Percentiles rank a stretch among this genome's conserved stretches.
Conservation (phyloP, 148 eudicot genomes). For the Nepenthes mirabilis region DNA sequence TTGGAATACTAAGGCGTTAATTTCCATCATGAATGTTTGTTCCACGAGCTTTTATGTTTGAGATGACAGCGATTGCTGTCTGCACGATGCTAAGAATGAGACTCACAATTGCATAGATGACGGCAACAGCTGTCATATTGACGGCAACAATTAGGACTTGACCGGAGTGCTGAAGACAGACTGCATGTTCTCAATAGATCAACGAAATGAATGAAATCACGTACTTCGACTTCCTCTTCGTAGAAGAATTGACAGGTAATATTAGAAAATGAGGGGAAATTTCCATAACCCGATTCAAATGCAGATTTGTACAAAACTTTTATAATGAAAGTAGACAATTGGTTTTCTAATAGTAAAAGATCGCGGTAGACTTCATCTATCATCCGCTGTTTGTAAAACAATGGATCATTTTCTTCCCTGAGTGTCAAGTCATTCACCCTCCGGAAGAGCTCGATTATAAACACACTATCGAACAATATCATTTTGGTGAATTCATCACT, state of each 20-base stretch:
- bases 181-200: background rate
- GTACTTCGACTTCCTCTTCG: no score
- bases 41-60: no score
- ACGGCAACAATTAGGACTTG: background rate
- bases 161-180: background rate
- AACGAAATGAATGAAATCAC: no score
- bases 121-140: background rate
- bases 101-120: background rate
- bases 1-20: no score
- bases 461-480: no score
- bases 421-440: no score
- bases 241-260: background rate
- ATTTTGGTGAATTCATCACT: no score
- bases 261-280: background rate
- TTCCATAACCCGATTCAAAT: background rate
- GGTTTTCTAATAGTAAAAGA: conserved; percentile 4
- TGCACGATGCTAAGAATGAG: background rate
- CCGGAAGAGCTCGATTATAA: no score
- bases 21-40: no score
- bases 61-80: no score
- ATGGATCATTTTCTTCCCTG: background rate
- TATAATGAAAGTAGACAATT: conserved; percentile 1
- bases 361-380: background rate
- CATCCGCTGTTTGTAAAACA: background rate
- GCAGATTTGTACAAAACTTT: background rate